Evolutionary conservation across 2,329 filamentous ascomycete genomes (phyloP), one percentile per base, ranked within the genome.

Genomic region (Lachnellula occidentalis): DNA sequence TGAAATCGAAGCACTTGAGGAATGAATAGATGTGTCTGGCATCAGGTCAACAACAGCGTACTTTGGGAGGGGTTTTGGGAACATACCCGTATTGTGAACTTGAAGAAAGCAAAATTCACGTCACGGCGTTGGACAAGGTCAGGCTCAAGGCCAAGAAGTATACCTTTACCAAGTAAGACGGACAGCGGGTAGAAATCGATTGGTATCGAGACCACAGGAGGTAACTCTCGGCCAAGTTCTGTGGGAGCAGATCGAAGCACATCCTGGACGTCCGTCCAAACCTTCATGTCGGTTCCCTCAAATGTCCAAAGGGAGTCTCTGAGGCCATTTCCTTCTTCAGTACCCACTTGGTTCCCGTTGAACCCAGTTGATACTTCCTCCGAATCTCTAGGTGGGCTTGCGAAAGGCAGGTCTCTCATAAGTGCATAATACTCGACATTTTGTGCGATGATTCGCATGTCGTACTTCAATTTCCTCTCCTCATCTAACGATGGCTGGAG

Each of bases 151-250:
- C 94, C 94, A 49, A 97, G 78, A 2, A 96, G 77, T 55, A 97
- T 90, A 1, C 90, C 92, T 70, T 96, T 96, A 55, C 85, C 86
- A n/a, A 96, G 75, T 4, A 96, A 74, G 2, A 92, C 82, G 1
- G 92, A 95, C 14, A 97, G 74, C 0, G 94, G 94, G 66, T 97
- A 97, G 70, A 97, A 99, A 70, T 99, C 94, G n/a, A 95, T 77
- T 0, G 87, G 81, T 53, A 97, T 83, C 22, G 86, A 82, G 11
- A 96, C 85, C 2, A 89, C 82, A 8, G 81, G 78, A 2, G 89
- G 87, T 3, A 95, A 71, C 50, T 95, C 89, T 58, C 84, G 81
- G 12, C 79, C 77, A 22, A 81, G 72, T 58, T 89, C 86, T 37
- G 78, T 75, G 7, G 85, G 82, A 22, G 85, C 83, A 19, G 87